phyloP scores from a whole-genome alignment of 1,284 basidiomycete genomes.

The Trametes hirsuta region DNA sequence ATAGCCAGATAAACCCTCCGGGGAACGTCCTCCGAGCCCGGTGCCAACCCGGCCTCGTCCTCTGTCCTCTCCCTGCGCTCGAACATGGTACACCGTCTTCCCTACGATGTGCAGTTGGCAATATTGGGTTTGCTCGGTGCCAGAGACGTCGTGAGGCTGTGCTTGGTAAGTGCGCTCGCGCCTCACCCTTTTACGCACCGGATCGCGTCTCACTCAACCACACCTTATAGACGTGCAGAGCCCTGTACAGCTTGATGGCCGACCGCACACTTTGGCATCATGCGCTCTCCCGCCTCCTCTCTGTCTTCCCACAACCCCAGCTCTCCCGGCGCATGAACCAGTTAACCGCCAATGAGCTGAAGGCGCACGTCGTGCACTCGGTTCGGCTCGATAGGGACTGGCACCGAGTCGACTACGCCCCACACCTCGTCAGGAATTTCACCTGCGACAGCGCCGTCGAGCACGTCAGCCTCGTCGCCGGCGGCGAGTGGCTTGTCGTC shows the following conservation, averaged over 20 bases:
- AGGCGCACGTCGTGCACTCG: constrained; percentile 14
- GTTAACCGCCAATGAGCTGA: constrained; percentile 16
- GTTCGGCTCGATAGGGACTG: constrained; percentile 20
- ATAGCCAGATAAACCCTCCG: constrained; percentile 22
- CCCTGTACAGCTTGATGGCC: constrained; percentile 10
- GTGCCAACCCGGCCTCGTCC: constrained; percentile 7
- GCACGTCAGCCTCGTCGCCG: constrained; percentile 23
- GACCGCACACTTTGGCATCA: constrained; percentile 22
- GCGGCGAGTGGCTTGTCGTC: constrained; percentile 21
- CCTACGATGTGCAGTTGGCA: constrained; percentile 21
- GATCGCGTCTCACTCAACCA: not conserved
- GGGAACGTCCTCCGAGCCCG: not conserved
- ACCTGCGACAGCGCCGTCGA: constrained; percentile 16
- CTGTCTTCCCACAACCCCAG: constrained; percentile 18
- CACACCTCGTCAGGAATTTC: constrained; percentile 11
- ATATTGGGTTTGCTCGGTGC: constrained; percentile 13
- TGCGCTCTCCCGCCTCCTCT: constrained; percentile 19
- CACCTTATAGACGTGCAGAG: constrained; percentile 17
- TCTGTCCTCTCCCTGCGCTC: constrained; percentile 6
- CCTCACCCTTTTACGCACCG: not conserved
- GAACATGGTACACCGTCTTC: constrained; percentile 14
- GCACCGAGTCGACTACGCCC: constrained; percentile 19
- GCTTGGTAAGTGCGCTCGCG: constrained; percentile 14
- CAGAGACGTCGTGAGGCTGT: constrained; percentile 19
- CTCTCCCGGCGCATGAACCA: constrained; percentile 8